Evolutionary conservation across 768 basidiomycete species (phyloP), one percentile per base, ranked within the genome.

Genomic region (Mycena rosella): DNA sequence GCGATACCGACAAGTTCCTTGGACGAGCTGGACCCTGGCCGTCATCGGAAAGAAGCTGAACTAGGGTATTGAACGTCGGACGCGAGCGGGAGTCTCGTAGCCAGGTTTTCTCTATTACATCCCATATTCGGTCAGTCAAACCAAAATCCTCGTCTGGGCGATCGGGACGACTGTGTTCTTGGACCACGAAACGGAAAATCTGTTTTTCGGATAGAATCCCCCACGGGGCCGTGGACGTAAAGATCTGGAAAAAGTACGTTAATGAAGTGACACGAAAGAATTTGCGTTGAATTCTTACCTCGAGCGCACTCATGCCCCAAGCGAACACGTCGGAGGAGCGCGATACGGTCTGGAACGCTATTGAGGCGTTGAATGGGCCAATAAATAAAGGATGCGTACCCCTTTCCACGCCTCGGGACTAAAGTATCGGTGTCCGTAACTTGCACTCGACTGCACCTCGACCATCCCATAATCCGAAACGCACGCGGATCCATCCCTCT

Each of bases 401-500:
- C 75, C 76, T 65, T 77, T 77, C 76, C 75, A 76, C 13, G 71
- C 70, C 49, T 77, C 76, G 6, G 76, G 76, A 36, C 76, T 77
- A 32, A 72, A 72, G 62, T 77, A 77, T 51, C 75, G 54, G 59
- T 75, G 73, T 3, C 72, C 73, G n/a, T 59, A 32, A 48, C 73
- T 73, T 34, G 52, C 65, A n/a, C 69, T 65, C 11, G 67, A 64
- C 45, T 73, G 69, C 7, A 76, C 57, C 58, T 74, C 72, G 10
- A 74, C 60, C 71, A 77, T 72, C 24, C 70, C 72, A 59, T 62
- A 74, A 57, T 77, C 76, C 3, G 74, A 60, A 8, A 76, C 54
- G 56, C 65, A 74, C 2, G 73, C 70, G 30, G 60, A 53, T 2
- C 69, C 71, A 42, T 70, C 66, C 14, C 60, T 59, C 2, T 32